These are phyloP conservation scores for Gynostemma pentaphyllum DNA, from an alignment of 306 rosid genomes.

Conservation along the genomic window DNA sequence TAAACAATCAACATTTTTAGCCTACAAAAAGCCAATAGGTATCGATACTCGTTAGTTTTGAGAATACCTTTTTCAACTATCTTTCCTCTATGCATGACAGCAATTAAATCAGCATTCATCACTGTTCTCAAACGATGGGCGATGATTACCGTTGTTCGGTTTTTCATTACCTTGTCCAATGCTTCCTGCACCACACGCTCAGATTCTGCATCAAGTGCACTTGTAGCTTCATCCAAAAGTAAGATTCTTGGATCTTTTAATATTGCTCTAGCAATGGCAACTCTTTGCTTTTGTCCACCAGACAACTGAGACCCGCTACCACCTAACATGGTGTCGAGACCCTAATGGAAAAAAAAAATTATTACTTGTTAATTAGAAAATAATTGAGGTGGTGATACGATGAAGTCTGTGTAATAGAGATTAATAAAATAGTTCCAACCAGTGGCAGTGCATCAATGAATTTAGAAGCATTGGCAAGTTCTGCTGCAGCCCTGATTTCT, in stretches of 20 bases:
- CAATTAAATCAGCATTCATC: slow-evolving; percentile 36
- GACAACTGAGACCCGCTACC: slow-evolving; percentile 76
- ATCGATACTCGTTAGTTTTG: too few relatives aligned
- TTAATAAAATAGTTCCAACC: too few relatives aligned
- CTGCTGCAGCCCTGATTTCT: slow-evolving; percentile 56
- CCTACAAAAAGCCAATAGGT: too few relatives aligned
- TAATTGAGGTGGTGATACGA: not conserved
- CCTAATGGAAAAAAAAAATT: too few relatives aligned
- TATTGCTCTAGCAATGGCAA: slow-evolving; percentile 46
- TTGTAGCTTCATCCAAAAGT: slow-evolving; percentile 48
- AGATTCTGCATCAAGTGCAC: slow-evolving; percentile 48
- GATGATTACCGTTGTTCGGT: slow-evolving; percentile 31
- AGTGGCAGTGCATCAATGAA: slow-evolving; percentile 66
- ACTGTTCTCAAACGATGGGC: slow-evolving; percentile 45
- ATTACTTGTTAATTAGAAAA: too few relatives aligned
- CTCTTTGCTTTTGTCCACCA: slow-evolving; percentile 52
- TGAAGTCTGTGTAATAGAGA: not conserved
- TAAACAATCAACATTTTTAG: too few relatives aligned
- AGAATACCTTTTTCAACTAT: slow-evolving; percentile 43
- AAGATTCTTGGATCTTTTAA: slow-evolving; percentile 38
- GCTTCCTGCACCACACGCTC: slow-evolving; percentile 47
- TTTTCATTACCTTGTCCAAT: slow-evolving; percentile 30
- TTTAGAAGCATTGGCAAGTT: slow-evolving; percentile 64
- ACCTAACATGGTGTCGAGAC: slow-evolving; percentile 63
- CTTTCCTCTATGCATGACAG: slow-evolving; percentile 34